A percentile compares a stretch with the other conserved stretches of the same genome.
Evolutionary conservation across 2,329 filamentous ascomycete species (phyloP).

Genomic region (Aschersonia sp.): DNA sequence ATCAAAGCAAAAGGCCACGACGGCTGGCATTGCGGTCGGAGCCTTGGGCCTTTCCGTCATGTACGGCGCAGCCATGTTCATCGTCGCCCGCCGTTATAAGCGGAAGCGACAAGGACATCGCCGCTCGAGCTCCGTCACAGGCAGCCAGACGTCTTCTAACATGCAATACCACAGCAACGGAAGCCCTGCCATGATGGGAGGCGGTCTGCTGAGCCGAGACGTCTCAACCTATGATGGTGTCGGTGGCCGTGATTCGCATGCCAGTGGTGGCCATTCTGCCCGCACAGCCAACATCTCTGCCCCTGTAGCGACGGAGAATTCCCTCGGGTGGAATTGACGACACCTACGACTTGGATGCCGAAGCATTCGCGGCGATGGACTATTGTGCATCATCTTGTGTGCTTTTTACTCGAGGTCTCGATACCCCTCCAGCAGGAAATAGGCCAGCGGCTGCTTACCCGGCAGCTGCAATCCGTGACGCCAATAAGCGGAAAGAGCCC

Average conservation of each 20-base stretch:
- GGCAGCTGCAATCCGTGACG: no score
- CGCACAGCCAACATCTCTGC: slow-evolving; percentile 62
- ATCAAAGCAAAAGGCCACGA: slow-evolving; percentile 46
- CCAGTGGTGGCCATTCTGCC: slow-evolving; percentile 45
- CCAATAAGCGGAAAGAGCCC: no score
- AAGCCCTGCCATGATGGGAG: slow-evolving; percentile 55
- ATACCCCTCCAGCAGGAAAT: no score
- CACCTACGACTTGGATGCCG: not conserved
- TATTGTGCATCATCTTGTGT: no score
- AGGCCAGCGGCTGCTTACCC: no score
- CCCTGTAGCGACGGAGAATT: slow-evolving; percentile 87
- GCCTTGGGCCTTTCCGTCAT: slow-evolving; percentile 65
- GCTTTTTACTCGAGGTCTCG: no score
- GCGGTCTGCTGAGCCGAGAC: slow-evolving; percentile 44
- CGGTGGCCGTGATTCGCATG: slow-evolving; percentile 42
- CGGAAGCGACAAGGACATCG: slow-evolving; percentile 66
- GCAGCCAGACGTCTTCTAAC: slow-evolving; percentile 28
- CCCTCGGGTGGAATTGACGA: slow-evolving; percentile 75
- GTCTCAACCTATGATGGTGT: slow-evolving; percentile 37
- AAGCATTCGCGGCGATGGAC: no score
- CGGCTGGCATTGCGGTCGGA: slow-evolving; percentile 58
- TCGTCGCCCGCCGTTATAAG: slow-evolving; percentile 81
- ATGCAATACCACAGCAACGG: slow-evolving; percentile 35
- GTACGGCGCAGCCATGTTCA: slow-evolving; percentile 92
- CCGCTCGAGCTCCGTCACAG: slow-evolving; percentile 59